These are phyloP conservation scores for Dioscorea zingiberensis DNA, from an alignment of 106 monocot species.

Conservation along the genomic window DNA sequence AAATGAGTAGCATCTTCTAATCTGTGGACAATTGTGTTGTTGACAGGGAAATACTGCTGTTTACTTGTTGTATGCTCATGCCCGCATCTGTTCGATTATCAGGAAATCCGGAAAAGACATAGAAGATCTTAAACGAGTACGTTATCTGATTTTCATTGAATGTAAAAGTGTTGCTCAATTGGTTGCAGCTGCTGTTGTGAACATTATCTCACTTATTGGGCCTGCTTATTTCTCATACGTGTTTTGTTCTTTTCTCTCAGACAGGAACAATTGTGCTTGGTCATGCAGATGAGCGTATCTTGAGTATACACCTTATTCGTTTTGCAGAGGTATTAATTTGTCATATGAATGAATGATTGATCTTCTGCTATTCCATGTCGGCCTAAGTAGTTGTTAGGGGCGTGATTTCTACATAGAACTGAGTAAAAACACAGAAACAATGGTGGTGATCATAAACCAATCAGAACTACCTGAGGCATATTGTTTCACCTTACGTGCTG, in stretches of 20 bases:
- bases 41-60: slow-evolving; percentile 96
- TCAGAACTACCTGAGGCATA: no score
- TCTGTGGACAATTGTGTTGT: not conserved
- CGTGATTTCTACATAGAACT: no score
- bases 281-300: slow-evolving; percentile 73
- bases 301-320: slow-evolving; percentile 75
- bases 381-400: no score
- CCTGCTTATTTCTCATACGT: not conserved
- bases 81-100: slow-evolving; percentile 95
- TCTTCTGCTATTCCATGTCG: not conserved
- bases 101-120: slow-evolving; percentile 83
- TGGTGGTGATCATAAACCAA: no score
- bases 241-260: slow-evolving; percentile 27
- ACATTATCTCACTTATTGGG: not conserved
- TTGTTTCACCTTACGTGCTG: no score
- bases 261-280: slow-evolving; percentile 41
- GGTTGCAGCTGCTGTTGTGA: not conserved
- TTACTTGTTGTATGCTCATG: slow-evolving; percentile 95
- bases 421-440: no score
- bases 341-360: not conserved
- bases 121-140: slow-evolving; percentile 69
- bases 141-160: not conserved
- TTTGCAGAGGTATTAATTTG: slow-evolving; percentile 67
- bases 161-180: not conserved
- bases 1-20: no score